Percentiles rank a stretch among this genome's conserved stretches.
These are phyloP conservation scores for Actinomortierella wolfii DNA, from an alignment of 371 early-diverging fungal species.

Conservation along the genomic window DNA sequence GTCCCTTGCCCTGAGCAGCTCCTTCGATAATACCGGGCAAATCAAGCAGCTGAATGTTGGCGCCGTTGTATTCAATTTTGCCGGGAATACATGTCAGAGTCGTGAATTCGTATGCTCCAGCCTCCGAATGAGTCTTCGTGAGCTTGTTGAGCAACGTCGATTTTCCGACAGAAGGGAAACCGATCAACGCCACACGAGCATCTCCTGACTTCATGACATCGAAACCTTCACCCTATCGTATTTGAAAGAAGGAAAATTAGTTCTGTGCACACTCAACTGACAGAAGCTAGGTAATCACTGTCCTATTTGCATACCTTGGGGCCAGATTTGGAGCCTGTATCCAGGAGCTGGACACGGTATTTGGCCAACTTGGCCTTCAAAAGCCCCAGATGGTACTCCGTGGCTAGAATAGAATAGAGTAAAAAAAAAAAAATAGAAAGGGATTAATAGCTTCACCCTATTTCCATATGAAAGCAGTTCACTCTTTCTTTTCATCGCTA, in stretches of 20 bases:
- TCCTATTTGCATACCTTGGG: slow-evolving; percentile 70
- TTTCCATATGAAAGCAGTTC: background rate
- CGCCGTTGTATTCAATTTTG: slow-evolving; percentile 97
- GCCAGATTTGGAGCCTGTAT: slow-evolving; percentile 79
- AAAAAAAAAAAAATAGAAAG: background rate
- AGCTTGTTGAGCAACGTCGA: slow-evolving; percentile 95
- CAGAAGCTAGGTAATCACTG: slow-evolving; percentile 30
- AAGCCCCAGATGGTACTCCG: slow-evolving; percentile 97
- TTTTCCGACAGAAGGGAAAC: slow-evolving; percentile 99
- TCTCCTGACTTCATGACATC: slow-evolving; percentile 99
- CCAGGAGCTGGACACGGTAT: slow-evolving; percentile 88
- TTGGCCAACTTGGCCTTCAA: slow-evolving; percentile 99
- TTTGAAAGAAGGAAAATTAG: background rate
- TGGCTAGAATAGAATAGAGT: slow-evolving; percentile 64
- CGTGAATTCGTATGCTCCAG: slow-evolving; percentile 98
- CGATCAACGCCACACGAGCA: slow-evolving; percentile 98
- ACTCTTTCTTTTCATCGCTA: slow-evolving; percentile 5
- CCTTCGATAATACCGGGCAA: slow-evolving; percentile 97
- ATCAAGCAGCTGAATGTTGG: slow-evolving; percentile 95
- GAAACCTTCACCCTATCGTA: slow-evolving; percentile 87
- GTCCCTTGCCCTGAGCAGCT: slow-evolving; percentile 99
- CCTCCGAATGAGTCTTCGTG: slow-evolving; percentile 95
- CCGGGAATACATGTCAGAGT: slow-evolving; percentile 99
- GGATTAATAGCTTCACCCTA: background rate
- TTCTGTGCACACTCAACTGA: slow-evolving; percentile 22